Percentiles rank a stretch among this genome's conserved stretches.
These are phyloP conservation scores for Clarireedia paspali DNA, from an alignment of 2,329 filamentous ascomycete species.

Conservation along the genomic window DNA sequence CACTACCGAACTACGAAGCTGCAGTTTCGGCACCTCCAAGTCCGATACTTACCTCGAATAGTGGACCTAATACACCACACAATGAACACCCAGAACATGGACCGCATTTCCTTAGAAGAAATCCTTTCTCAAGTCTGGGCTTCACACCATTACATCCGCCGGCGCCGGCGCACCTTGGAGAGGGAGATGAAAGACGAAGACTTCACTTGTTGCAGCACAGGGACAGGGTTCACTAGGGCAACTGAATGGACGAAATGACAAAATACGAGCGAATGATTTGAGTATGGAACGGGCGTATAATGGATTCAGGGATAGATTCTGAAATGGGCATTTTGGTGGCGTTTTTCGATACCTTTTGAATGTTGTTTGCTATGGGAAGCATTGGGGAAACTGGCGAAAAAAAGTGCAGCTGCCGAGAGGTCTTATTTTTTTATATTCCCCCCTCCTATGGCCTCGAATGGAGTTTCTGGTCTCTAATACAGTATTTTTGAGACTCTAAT, in stretches of 20 bases:
- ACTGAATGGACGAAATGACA: background rate
- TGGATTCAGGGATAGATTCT: no score
- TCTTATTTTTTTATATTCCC: no score
- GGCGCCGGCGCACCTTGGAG: slow-evolving; percentile 14
- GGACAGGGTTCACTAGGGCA: slow-evolving; percentile 16
- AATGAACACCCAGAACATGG: background rate
- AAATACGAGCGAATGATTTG: no score
- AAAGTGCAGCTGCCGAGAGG: no score
- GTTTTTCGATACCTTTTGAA: background rate
- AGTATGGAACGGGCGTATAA: background rate
- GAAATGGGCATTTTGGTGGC: background rate
- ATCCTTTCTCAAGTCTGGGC: slow-evolving; percentile 20
- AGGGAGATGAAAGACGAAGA: slow-evolving; percentile 23
- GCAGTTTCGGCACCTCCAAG: slow-evolving; percentile 45
- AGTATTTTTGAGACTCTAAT: no score
- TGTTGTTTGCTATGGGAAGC: no score
- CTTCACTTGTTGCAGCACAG: slow-evolving; percentile 22
- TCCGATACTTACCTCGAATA: slow-evolving; percentile 18
- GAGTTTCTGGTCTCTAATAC: no score
- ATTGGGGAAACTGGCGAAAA: no score
- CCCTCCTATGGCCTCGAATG: no score
- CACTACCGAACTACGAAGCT: slow-evolving; percentile 60
- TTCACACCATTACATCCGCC: slow-evolving; percentile 24
- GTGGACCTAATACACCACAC: slow-evolving; percentile 9
- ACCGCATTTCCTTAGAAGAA: slow-evolving; percentile 8